Evolutionary conservation across 208 protist species (phyloP).

Genomic region (Trypanosoma theileri): DNA sequence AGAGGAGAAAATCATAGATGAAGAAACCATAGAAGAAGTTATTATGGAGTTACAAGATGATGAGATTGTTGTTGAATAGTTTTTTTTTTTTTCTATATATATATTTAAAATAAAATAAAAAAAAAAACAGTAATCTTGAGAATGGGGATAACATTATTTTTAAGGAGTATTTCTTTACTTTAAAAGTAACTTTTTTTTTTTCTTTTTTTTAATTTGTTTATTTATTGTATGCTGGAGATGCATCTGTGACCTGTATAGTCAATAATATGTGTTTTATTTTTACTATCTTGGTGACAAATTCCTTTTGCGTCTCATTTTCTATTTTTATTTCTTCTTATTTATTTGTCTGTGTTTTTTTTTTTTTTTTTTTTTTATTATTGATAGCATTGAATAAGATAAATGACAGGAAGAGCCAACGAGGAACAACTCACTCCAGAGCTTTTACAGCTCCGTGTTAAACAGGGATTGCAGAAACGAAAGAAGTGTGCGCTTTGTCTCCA

Average conservation of each 20-base stretch:
- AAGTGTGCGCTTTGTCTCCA: constrained; percentile 90
- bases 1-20: background rate
- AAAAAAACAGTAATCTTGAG: background rate
- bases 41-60: background rate
- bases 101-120: background rate
- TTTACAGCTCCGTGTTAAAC: constrained; percentile 76
- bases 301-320: background rate
- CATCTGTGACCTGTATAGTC: too few relatives aligned
- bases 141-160: background rate
- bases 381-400: background rate
- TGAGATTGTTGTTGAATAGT: background rate
- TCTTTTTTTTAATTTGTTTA: constrained; percentile 19
- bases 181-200: background rate
- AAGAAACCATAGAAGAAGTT: constrained; percentile 10
- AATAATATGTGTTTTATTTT: too few relatives aligned
- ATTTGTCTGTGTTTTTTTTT: background rate
- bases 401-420: constrained; percentile 12
- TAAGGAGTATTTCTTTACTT: background rate
- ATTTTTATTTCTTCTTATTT: background rate
- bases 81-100: background rate
- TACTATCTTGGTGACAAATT: too few relatives aligned
- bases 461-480: constrained; percentile 91
- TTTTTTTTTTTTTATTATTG: constrained; percentile 1
- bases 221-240: background rate
- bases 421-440: constrained; percentile 51